These are phyloP conservation scores for Candida labiduridarum DNA, from an alignment of 1,139 yeast species.

Conservation along the genomic window DNA sequence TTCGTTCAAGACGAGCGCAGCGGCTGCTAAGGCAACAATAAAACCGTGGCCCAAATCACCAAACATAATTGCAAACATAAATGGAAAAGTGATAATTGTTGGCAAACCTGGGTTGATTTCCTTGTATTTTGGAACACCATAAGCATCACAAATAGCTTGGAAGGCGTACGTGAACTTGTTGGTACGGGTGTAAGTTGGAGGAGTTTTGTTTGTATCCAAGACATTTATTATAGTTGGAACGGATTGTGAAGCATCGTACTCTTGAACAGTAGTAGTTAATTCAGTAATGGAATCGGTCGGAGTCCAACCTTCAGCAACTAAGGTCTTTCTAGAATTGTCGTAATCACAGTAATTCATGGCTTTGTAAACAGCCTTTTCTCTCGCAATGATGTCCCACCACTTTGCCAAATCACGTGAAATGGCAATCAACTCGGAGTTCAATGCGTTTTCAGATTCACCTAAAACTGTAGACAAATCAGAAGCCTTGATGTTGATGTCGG, in stretches of 20 bases:
- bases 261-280: slow-evolving; percentile 38
- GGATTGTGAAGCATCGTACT: slow-evolving; percentile 35
- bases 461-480: slow-evolving; percentile 62
- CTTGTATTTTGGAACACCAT: slow-evolving; percentile 75
- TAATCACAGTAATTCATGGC: slow-evolving; percentile 69
- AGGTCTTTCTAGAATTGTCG: slow-evolving; percentile 62
- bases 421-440: slow-evolving; percentile 70
- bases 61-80: slow-evolving; percentile 87
- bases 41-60: slow-evolving; percentile 87
- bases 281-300: slow-evolving; percentile 59
- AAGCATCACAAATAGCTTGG: slow-evolving; percentile 78
- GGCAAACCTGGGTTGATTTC: slow-evolving; percentile 84
- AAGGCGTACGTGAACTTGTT: slow-evolving; percentile 77
- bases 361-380: slow-evolving; percentile 71
- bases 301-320: slow-evolving; percentile 81
- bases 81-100: slow-evolving; percentile 78
- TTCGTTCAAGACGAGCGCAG: slow-evolving; percentile 61
- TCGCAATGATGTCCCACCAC: slow-evolving; percentile 70
- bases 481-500: slow-evolving; percentile 56
- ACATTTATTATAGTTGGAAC: slow-evolving; percentile 73
- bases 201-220: slow-evolving; percentile 65
- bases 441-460: slow-evolving; percentile 54
- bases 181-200: slow-evolving; percentile 79
- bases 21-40: slow-evolving; percentile 61
- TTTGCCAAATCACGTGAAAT: slow-evolving; percentile 69